Base-by-base conservation (phyloP, 2,329 filamentous ascomycete species). In the Aspergillus sergii region DNA sequence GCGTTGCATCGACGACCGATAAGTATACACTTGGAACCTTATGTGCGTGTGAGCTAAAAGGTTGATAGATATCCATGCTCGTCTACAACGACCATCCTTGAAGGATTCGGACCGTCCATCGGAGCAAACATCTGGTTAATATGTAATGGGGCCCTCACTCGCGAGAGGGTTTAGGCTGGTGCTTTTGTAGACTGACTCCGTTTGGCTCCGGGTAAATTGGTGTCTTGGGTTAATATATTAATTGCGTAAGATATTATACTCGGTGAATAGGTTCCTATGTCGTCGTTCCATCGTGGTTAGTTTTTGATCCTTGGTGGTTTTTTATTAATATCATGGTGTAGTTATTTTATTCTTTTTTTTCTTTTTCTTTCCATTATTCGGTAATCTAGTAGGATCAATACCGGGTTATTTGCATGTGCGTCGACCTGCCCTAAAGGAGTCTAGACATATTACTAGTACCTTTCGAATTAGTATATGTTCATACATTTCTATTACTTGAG, bases 181-280 rank as follows among this genome's bases (percentile, higher is more conserved):
- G 43, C 55, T 61, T 61, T 54, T 60, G 58, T 36, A 54, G 41
- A 3, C 30, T 43, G 34, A 11, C 28, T 50, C 41, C 53, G 53
- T 39, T 58, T 61, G 46, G 60, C 45, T 51, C 11, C 60, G 60
- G 58, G 45, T 51, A 57, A 61, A 61, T 57, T 56, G 54, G 55
- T 60, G 58, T 56, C 54, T 58, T 61, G 34, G 45, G 45, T 57
- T 58, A 61, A 61, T 61, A 34, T 61, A 61, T 28, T 58, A 28
- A 57, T 53, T 58, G 60, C 60, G 60, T 61, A 61, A 57, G 54
- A 55, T 55, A 55, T 55, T 39, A 16, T 36, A 39, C 51, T 55
- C 51, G 51, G 51, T 55, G 34, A 54, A 60, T 21, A n/a, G 46
- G 30, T 34, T 21, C 28, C 32, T 43, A 30, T 53, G 26, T 60